Conservation (phyloP, 768 basidiomycete species). For the Sporobolomyces roseus region DNA sequence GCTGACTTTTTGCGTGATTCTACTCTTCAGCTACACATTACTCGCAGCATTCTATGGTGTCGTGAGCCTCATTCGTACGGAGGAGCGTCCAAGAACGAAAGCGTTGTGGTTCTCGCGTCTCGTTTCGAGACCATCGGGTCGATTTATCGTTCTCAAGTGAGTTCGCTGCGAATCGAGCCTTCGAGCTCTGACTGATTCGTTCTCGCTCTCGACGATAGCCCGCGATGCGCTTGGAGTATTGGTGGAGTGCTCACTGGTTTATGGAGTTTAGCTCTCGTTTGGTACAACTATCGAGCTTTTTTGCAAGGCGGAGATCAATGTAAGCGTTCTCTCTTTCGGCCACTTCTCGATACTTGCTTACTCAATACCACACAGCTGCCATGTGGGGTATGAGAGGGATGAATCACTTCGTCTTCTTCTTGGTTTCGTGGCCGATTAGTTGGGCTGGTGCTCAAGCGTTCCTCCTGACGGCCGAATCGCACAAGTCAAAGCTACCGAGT, state of each 20-base stretch:
- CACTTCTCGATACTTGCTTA: not conserved
- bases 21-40: not conserved
- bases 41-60: not conserved
- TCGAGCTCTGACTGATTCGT: no score
- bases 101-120: constrained; percentile 2
- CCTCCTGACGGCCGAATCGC: not conserved
- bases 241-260: constrained; percentile 5
- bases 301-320: constrained; percentile 13
- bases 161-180: not conserved
- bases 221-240: not conserved
- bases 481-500: constrained; percentile 1
- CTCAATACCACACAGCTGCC: not conserved
- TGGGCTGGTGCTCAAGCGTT: constrained; percentile 5
- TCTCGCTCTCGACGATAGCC: not conserved
- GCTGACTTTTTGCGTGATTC: not conserved
- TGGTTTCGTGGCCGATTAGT: not conserved
- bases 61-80: not conserved
- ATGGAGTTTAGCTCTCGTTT: not conserved
- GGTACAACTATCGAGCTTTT: constrained; percentile 12
- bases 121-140: not conserved
- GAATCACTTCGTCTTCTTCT: not conserved
- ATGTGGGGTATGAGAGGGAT: constrained; percentile 8
- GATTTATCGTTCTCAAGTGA: constrained; percentile 15
- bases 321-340: not conserved
- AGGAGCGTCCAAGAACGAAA: not conserved